phyloP scores from a whole-genome alignment of 1,284 basidiomycete species.

The Leccinum variabile region DNA sequence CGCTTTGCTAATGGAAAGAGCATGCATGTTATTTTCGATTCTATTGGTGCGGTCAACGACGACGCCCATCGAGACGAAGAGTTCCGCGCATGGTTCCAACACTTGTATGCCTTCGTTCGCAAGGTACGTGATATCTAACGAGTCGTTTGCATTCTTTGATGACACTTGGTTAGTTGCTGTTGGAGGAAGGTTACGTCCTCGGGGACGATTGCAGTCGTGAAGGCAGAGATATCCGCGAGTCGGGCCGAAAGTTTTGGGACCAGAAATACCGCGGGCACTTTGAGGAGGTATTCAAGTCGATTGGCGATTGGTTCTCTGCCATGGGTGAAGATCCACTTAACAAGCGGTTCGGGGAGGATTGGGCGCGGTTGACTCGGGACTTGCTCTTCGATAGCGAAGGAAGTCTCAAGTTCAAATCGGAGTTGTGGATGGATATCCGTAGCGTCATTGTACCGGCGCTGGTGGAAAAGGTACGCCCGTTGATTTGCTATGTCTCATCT shows the following conservation, averaged over 20 bases:
- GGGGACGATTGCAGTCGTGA: conserved; percentile 72
- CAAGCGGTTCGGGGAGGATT: conserved; percentile 78
- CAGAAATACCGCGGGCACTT: conserved; percentile 86
- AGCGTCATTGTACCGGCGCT: conserved; percentile 80
- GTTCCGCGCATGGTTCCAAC: conserved; percentile 76
- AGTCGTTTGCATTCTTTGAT: not conserved
- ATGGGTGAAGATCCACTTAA: conserved; percentile 87
- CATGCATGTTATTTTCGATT: conserved; percentile 69
- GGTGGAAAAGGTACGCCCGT: conserved; percentile 57
- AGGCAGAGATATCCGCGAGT: conserved; percentile 62
- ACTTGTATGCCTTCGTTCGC: conserved; percentile 66
- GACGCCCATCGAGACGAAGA: conserved; percentile 79
- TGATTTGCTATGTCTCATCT: too few relatives aligned
- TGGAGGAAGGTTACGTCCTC: conserved; percentile 88
- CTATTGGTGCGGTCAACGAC: conserved; percentile 72
- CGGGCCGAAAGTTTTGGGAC: conserved; percentile 78
- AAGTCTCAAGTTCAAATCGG: conserved; percentile 86
- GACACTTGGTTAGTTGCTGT: conserved; percentile 51
- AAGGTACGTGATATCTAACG: conserved; percentile 44
- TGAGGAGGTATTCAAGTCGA: conserved; percentile 73
- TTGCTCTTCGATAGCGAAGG: conserved; percentile 77
- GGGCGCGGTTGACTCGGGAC: conserved; percentile 81
- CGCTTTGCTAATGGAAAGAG: conserved; percentile 83
- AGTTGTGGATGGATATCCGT: conserved; percentile 86
- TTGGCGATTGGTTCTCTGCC: conserved; percentile 77